These are phyloP conservation scores for Psilocybe tampanensis DNA, from an alignment of 768 basidiomycete genomes.

Conservation along the genomic window DNA sequence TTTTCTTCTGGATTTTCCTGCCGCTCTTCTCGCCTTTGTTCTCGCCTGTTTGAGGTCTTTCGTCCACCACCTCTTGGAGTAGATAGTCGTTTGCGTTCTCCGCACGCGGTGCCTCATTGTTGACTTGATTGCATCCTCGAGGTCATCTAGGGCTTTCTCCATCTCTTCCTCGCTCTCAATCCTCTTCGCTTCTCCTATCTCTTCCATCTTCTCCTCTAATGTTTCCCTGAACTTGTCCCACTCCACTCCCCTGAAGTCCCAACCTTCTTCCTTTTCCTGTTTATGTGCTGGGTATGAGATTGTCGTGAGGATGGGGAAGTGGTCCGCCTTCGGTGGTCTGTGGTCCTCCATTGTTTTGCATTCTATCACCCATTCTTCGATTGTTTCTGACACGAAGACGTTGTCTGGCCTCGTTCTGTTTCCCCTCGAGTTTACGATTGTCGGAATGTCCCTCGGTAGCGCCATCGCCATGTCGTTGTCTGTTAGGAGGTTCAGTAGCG, in stretches of 20 bases:
- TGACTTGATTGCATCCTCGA: background rate
- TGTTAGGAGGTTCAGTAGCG: conserved; percentile 26
- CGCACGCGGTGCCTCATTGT: conserved; percentile 5
- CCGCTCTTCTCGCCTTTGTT: conserved; percentile 15
- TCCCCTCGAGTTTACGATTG: conserved; percentile 25
- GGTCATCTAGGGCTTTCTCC: background rate
- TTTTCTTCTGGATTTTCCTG: conserved; percentile 3
- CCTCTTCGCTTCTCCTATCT: background rate
- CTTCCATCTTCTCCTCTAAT: conserved; percentile 19
- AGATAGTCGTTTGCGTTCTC: conserved; percentile 2
- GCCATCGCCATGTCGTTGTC: conserved; percentile 34
- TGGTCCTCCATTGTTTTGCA: conserved; percentile 26
- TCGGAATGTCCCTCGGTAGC: conserved; percentile 35
- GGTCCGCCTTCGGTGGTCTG: conserved; percentile 34
- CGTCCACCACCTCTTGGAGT: conserved; percentile 25
- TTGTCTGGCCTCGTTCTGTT: conserved; percentile 45
- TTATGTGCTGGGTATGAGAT: conserved; percentile 22
- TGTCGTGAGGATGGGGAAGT: conserved; percentile 37
- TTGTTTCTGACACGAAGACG: conserved; percentile 31
- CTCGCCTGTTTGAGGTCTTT: conserved; percentile 24
- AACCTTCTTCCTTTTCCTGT: background rate
- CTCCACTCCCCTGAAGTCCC: conserved; percentile 30
- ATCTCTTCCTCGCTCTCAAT: conserved; percentile 5
- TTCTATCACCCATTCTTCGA: conserved; percentile 18
- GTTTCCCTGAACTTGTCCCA: conserved; percentile 33